A percentile compares a stretch with the other conserved stretches of the same genome.
These are phyloP conservation scores for Wallacemonas sp. DNA, from an alignment of 208 protist genomes.

Conservation along the genomic window DNA sequence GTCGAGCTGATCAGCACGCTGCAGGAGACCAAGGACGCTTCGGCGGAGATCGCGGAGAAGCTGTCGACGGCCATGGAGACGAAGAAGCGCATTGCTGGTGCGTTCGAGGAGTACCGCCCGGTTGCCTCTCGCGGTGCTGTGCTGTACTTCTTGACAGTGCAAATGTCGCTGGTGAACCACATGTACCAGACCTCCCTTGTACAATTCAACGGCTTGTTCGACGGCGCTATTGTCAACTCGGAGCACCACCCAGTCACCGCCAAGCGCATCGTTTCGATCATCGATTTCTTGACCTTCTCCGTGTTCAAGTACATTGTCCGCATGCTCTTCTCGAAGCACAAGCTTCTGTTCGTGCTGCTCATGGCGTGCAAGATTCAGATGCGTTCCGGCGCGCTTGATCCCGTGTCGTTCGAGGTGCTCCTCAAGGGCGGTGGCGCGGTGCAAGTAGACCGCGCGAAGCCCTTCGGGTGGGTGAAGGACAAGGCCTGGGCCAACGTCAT, in stretches of 20 bases:
- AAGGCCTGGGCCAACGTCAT: conserved; percentile 96
- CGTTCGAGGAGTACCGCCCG: conserved; percentile 97
- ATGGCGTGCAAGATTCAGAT: conserved; percentile 97
- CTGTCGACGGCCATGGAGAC: conserved; percentile 94
- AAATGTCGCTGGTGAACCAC: conserved; percentile 96
- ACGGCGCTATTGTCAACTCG: conserved; percentile 91
- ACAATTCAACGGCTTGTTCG: conserved; percentile 97
- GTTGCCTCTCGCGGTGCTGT: conserved; percentile 97
- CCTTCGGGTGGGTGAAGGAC: conserved; percentile 95
- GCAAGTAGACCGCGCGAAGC: conserved; percentile 91
- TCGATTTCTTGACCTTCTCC: conserved; percentile 93
- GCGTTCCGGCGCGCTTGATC: conserved; percentile 77
- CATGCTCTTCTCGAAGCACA: conserved; percentile 98
- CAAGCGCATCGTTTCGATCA: conserved; percentile 97
- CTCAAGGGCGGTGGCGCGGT: conserved; percentile 96
- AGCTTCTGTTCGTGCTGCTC: conserved; percentile 96
- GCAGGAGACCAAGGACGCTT: conserved; percentile 96
- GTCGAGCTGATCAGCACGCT: conserved; percentile 96
- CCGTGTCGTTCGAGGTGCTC: conserved; percentile 88
- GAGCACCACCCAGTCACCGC: conserved; percentile 89
- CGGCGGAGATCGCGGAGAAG: conserved; percentile 97
- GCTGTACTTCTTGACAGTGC: conserved; percentile 98
- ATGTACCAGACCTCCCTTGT: conserved; percentile 99
- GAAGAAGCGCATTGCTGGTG: conserved; percentile 95
- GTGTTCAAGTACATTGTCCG: conserved; percentile 96